phyloP scores from a whole-genome alignment of 768 basidiomycete genomes.

The Hebeloma cylindrosporum region DNA sequence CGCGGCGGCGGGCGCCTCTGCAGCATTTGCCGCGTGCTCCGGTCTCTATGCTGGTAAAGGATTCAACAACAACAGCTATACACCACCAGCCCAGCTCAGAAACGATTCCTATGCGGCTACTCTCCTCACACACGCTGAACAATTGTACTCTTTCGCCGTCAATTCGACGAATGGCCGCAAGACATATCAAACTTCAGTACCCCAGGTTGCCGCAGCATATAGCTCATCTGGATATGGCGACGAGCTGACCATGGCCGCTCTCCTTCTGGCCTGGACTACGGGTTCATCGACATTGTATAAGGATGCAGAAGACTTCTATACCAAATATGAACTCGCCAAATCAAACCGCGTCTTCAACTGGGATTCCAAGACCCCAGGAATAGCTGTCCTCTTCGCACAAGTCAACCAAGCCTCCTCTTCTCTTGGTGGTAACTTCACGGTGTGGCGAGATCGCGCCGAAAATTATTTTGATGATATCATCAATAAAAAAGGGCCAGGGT shows the following conservation, averaged over 20 bases:
- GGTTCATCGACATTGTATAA: conserved; percentile 58
- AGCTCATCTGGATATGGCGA: conserved; percentile 71
- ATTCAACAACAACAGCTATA: conserved; percentile 50
- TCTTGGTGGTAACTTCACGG: conserved; percentile 54
- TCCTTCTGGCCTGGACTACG: conserved; percentile 73
- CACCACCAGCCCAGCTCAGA: conserved; percentile 63
- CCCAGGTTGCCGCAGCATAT: conserved; percentile 63
- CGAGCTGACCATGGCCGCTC: conserved; percentile 72
- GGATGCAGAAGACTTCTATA: conserved; percentile 64
- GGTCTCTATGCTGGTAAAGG: conserved; percentile 68
- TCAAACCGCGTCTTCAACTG: conserved; percentile 77
- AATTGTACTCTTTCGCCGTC: conserved; percentile 76
- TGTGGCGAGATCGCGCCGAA: conserved; percentile 74
- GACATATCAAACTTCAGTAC: conserved; percentile 71
- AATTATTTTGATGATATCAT: conserved; percentile 73
- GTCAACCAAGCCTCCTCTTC: conserved; percentile 56
- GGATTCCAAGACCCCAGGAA: conserved; percentile 80
- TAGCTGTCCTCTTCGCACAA: conserved; percentile 76
- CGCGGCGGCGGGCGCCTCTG: conserved; percentile 78
- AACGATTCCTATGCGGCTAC: conserved; percentile 71
- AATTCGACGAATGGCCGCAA: conserved; percentile 59
- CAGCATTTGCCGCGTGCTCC: conserved; percentile 87
- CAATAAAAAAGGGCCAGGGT: conserved; percentile 51
- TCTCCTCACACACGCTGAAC: conserved; percentile 71
- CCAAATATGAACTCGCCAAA: conserved; percentile 51